These are phyloP conservation scores for Amanita inopinata DNA, from an alignment of 768 basidiomycete genomes.

Conservation along the genomic window DNA sequence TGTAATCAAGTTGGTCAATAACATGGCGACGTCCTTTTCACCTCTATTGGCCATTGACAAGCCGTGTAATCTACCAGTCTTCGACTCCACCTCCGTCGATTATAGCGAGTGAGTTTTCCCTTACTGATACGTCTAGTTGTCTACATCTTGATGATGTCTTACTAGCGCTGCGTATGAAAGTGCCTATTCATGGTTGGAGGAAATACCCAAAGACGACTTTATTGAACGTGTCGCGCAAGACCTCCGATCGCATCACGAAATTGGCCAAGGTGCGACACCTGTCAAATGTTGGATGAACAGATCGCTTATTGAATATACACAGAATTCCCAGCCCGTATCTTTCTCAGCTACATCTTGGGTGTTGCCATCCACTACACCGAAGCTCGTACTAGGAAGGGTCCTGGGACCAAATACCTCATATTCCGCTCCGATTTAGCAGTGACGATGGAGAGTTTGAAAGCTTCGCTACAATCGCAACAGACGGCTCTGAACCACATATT, in stretches of 20 bases:
- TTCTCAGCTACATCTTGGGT: constrained; percentile 10
- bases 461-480: constrained; percentile 22
- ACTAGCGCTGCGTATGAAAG: constrained; percentile 32
- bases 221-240: constrained; percentile 27
- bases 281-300: constrained; percentile 13
- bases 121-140: constrained; percentile 8
- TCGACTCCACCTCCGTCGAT: constrained; percentile 22
- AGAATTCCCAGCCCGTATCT: constrained; percentile 12
- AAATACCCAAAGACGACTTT: constrained; percentile 18
- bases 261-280: constrained; percentile 28
- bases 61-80: constrained; percentile 22
- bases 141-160: constrained; percentile 4
- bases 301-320: constrained; percentile 26
- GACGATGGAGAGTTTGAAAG: constrained; percentile 23
- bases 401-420: constrained; percentile 17
- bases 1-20: constrained; percentile 31
- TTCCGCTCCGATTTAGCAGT: constrained; percentile 22
- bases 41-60: constrained; percentile 20
- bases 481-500: constrained; percentile 28
- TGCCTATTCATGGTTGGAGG: constrained; percentile 30
- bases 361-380: constrained; percentile 13
- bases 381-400: constrained; percentile 7
- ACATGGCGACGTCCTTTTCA: constrained; percentile 19
- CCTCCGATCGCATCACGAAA: constrained; percentile 33
- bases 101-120: constrained; percentile 29